phyloP scores from a whole-genome alignment of 208 protist genomes.

The Crithidia fasciculata region DNA sequence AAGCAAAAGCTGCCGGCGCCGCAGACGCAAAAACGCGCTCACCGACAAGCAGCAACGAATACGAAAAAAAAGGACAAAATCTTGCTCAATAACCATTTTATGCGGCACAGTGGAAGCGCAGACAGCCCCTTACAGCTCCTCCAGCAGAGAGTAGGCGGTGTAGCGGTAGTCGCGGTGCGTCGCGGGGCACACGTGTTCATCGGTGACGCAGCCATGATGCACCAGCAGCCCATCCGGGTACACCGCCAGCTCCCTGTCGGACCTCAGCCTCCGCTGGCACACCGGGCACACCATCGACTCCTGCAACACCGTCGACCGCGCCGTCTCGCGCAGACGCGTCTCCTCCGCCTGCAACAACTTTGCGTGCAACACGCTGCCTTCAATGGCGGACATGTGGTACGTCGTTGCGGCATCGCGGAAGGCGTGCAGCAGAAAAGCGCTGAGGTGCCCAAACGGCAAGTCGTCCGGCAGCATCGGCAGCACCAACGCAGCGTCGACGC shows the following conservation, averaged over 20 bases:
- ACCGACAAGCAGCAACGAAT: too few species aligned
- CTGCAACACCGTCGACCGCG: slow-evolving; percentile 31
- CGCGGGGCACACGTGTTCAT: slow-evolving; percentile 56
- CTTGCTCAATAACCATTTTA: background rate
- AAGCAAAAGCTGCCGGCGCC: too few species aligned
- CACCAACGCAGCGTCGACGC: slow-evolving; percentile 47
- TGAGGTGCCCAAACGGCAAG: slow-evolving; percentile 42
- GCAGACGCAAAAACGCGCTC: too few species aligned
- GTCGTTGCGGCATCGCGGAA: slow-evolving; percentile 44
- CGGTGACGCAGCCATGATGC: slow-evolving; percentile 65
- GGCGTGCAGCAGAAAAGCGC: slow-evolving; percentile 51
- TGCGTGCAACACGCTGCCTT: slow-evolving; percentile 37
- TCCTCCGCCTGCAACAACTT: slow-evolving; percentile 31
- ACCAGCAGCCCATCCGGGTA: slow-evolving; percentile 74
- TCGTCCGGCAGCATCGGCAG: slow-evolving; percentile 73
- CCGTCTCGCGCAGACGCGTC: slow-evolving; percentile 26
- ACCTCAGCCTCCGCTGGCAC: slow-evolving; percentile 59
- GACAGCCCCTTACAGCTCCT: slow-evolving; percentile 22
- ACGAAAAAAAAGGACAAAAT: too few species aligned
- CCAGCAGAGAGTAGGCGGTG: slow-evolving; percentile 29
- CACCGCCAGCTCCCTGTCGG: slow-evolving; percentile 58
- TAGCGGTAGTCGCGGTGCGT: slow-evolving; percentile 44
- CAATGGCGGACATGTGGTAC: slow-evolving; percentile 38
- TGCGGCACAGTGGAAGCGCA: background rate
- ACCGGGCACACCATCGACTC: slow-evolving; percentile 57